Evolutionary conservation across 2,329 filamentous ascomycete species (phyloP), one percentile per base, ranked within the genome.

Genomic region (Exophiala sp.): DNA sequence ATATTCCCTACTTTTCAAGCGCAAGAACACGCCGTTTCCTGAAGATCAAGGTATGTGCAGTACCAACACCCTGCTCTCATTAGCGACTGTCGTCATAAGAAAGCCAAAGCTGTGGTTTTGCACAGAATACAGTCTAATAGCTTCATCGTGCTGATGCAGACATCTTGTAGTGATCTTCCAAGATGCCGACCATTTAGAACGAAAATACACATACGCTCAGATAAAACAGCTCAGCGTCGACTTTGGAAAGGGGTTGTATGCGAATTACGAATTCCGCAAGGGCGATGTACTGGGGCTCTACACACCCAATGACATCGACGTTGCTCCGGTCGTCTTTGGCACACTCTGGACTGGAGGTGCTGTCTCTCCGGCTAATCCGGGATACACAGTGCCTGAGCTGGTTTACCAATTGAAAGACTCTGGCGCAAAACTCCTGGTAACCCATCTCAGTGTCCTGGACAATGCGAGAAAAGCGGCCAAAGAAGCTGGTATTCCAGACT

Each of bases 271-370:
- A 46, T 96, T 91, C 87, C 78, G 84, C 63, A 91, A 87, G 67
- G 88, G 88, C 65, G 89, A 96, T 68, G 88, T 94, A 1, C 78
- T 96, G 18, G 87, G 81, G 9, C 77, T 96, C 50, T 96, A 87
- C 75, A 86, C 89, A 3, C 88, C 91, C 24, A 96, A 97, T 69
- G 85, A 80, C 69, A 87, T 96, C 66, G 91, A 96, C 69, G 89
- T 86, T 0, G 86, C 89, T 0, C 76, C 86, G 2, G 71, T 91
- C 43, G 89, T 83, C 69, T 89, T 89, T 77, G 91, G 91, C 24
- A 79, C 83, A 8, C 83, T 87, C 61, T 96, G 89, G 88, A 87
- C 89, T 0, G 91, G 91, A 42, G 91, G 88, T 29, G 76, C 89
- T 47, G 74, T 89, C 9, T 90, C 86, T n/a, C 90, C 91, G 0